Base-by-base conservation (phyloP, 2,329 filamentous ascomycete species). In the Gliomastix tumulicola region DNA sequence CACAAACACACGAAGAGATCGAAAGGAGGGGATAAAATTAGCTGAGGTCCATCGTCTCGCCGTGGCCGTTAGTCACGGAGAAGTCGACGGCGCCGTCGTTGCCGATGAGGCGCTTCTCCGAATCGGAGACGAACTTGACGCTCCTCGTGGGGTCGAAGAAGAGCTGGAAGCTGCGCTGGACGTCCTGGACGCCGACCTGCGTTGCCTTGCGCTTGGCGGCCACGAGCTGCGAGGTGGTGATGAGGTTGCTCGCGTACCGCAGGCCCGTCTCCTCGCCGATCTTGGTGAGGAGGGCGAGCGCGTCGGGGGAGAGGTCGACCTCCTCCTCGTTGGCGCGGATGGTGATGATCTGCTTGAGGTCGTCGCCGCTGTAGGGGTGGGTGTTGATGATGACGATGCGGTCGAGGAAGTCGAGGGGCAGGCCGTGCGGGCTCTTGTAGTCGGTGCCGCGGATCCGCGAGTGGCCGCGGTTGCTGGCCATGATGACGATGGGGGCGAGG, bases 281-380 rank as follows among this genome's bases (percentile, higher is more conserved):
- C 70, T 97, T 97, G 43, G 92, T 94, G 25, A 98, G 76, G 12
- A 98, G 75, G 2, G 89, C 89, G 11, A 98, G 74, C 1, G 92
- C 90, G 56, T 97, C 89, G 6, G 89, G 74, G 1, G 86, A 86
- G 22, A 96, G 67, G 44, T 98, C 92, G 34, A 98, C 82, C 57
- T 98, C 92, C 58, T 98, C 92, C 61, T 98, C 92, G 55, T 90
- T 84, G 9, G 92, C 92, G 41, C 92, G 81, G 59, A 98, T 94
- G 18, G 84, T 78, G 11, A 98, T 69, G 44, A 98, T 98, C 60
- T 97, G 84, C 49, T 84, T 81, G 56, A 98, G 88, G 59, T 98
- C 88, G 32, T 94, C 86, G 7, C 73, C 62, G 25, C 67, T 71
- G 66, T 98, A 98, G 18, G 84, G 64, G 49, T 92, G 84, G 7